Conservation (phyloP, 768 basidiomycete species). For the Leucocoprinus birnbaumii region DNA sequence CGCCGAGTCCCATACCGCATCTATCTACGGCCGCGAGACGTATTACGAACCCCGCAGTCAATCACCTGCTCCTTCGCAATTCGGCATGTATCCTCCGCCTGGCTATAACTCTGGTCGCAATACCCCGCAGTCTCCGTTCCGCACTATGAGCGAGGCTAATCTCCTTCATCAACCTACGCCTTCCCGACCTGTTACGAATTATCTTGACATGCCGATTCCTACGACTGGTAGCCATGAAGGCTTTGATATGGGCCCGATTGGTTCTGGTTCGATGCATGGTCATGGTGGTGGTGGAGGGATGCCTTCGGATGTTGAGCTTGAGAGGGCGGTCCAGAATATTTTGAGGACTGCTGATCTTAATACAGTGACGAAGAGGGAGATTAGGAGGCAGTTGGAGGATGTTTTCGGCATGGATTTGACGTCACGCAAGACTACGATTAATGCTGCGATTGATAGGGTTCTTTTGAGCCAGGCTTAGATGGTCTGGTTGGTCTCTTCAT, state of each 20-base stretch:
- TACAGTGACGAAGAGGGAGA: slow-evolving; percentile 87
- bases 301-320: slow-evolving; percentile 72
- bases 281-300: slow-evolving; percentile 30
- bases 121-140: slow-evolving; percentile 56
- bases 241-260: slow-evolving; percentile 26
- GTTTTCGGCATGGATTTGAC: slow-evolving; percentile 78
- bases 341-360: slow-evolving; percentile 82
- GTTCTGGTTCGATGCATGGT: neutral
- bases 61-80: slow-evolving; percentile 76
- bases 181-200: slow-evolving; percentile 73
- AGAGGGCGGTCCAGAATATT: slow-evolving; percentile 69
- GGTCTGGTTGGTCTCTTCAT: neutral
- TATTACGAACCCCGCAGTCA: slow-evolving; percentile 74
- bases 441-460: slow-evolving; percentile 71
- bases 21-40: slow-evolving; percentile 85
- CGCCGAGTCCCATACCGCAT: slow-evolving; percentile 73
- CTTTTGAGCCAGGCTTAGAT: slow-evolving; percentile 47
- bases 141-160: slow-evolving; percentile 30
- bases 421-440: slow-evolving; percentile 69
- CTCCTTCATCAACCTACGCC: slow-evolving; percentile 57
- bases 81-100: slow-evolving; percentile 54
- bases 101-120: slow-evolving; percentile 79
- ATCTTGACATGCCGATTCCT: slow-evolving; percentile 71
- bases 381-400: slow-evolving; percentile 80
- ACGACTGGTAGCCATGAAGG: slow-evolving; percentile 49